Base-by-base conservation (phyloP, 2,329 filamentous ascomycete genomes). In the Neofusicoccum kwambonambiense region DNA sequence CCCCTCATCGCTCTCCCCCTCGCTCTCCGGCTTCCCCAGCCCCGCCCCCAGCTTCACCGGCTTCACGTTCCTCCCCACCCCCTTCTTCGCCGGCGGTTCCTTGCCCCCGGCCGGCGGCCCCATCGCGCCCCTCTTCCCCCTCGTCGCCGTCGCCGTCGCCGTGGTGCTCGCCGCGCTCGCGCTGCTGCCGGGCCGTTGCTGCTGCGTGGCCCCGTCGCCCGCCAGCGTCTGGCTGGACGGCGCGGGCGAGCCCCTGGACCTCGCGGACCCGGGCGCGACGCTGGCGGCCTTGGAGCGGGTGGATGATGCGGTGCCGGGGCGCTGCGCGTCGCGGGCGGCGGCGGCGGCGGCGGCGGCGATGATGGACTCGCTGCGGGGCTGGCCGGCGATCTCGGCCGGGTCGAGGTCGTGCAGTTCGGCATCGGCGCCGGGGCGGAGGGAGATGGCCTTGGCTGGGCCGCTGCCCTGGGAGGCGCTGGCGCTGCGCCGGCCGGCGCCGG, bases 401-500 rank as follows among this genome's bases (percentile, higher is more conserved):
- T 70, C 65, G 82, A 79, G 66, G 84, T 82, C 66, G 8, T 52
- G 56, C 54, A 65, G 41, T 37, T 61, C 54, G 4, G 27, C 44
- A 22, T 60, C 63, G 11, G 44, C 63, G 3, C 42, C 44, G 13
- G 56, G 6, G 41, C 19, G 27, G n/a, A 39, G 17, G 11, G 37
- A 17, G 35, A 54, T 65, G n/a, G 56, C 35, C 7, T 15, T 45
- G 27, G 37, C 56, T 12, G 54, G 63, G 3, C 63, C 49, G 35
- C 13, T 51, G 44, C 37, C 4, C 15, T 51, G 58, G 12, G 60
- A 62, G 19, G 11, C 27, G 15, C 13, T 11, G 1, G 19, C 41
- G 35, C 34, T 51, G 6, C n/a, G 45, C 15, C 17, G 15, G 6
- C 27, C 27, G 27, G 6, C 27, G 27, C 35, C 22, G 35, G 34